Conservation (phyloP, 1,284 basidiomycete genomes). For the Sphaerobolus stellatus region DNA sequence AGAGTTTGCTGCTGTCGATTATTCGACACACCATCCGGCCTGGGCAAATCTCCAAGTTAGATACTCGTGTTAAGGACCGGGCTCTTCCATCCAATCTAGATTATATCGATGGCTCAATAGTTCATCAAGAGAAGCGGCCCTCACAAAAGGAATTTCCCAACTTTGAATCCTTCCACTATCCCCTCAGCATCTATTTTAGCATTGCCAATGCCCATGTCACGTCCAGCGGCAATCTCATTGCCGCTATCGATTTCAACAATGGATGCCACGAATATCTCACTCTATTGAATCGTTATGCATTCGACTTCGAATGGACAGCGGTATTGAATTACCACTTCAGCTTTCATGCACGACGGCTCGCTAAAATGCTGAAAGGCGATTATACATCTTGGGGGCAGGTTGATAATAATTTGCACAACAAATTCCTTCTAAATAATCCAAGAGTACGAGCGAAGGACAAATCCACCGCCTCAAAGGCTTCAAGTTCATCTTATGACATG, state of each 20-base stretch:
- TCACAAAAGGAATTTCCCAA: conserved; percentile 4
- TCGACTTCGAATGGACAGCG: conserved; percentile 35
- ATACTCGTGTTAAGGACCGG: conserved; percentile 30
- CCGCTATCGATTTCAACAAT: background rate
- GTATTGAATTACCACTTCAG: conserved; percentile 35
- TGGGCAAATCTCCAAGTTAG: conserved; percentile 34
- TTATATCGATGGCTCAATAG: background rate
- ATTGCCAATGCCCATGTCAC: conserved; percentile 20
- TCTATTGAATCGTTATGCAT: conserved; percentile 30
- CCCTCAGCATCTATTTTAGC: conserved; percentile 35
- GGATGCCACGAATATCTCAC: conserved; percentile 22
- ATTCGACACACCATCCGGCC: conserved; percentile 30
- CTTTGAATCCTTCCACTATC: conserved; percentile 29
- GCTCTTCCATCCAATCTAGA: conserved; percentile 33
- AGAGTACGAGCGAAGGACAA: background rate
- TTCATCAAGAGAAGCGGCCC: background rate
- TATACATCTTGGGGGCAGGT: background rate
- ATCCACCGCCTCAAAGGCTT: background rate
- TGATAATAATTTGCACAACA: background rate
- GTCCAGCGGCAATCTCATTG: background rate
- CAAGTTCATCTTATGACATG: background rate
- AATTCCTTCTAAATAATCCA: background rate
- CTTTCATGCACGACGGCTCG: conserved; percentile 31
- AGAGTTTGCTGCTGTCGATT: conserved; percentile 30
- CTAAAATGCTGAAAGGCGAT: conserved; percentile 27